phyloP scores from a whole-genome alignment of 1,284 basidiomycete genomes.

The Tranzscheliella williamsii region DNA sequence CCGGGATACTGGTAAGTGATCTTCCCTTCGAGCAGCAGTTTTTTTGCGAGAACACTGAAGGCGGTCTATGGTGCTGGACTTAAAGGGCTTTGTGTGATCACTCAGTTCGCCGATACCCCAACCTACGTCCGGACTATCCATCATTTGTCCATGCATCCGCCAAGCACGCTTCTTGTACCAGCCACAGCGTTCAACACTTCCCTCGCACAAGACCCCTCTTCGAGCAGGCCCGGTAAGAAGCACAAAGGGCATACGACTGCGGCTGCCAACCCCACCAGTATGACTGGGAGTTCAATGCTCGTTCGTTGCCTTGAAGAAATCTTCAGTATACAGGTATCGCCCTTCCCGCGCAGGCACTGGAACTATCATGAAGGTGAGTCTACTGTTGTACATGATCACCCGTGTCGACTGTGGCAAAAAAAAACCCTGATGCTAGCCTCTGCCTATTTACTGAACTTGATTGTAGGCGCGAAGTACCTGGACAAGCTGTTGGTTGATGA shows the following conservation, averaged over 20 bases:
- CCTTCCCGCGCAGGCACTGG: conserved; percentile 77
- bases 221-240: too few relatives aligned
- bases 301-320: conserved; percentile 75
- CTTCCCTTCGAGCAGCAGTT: too few relatives aligned
- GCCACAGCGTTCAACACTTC: neutral
- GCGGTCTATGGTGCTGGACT: too few relatives aligned
- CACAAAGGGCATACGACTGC: too few relatives aligned
- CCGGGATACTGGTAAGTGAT: conserved; percentile 72
- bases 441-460: neutral
- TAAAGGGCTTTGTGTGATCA: conserved; percentile 8
- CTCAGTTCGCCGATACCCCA: conserved; percentile 63
- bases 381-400: too few relatives aligned
- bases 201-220: too few relatives aligned
- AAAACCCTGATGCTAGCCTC: too few relatives aligned
- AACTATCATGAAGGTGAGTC: conserved; percentile 73
- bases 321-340: conserved; percentile 69
- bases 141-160: conserved; percentile 77
- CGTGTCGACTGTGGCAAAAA: too few relatives aligned
- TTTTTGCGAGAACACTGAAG: too few relatives aligned
- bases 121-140: conserved; percentile 84
- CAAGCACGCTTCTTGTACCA: conserved; percentile 68
- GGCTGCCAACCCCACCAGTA: too few relatives aligned
- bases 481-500: conserved; percentile 76
- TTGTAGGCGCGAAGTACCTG: conserved; percentile 74
- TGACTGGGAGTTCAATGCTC: conserved; percentile 62